These are phyloP conservation scores for Hordeum vulgare DNA, from an alignment of 176 grass and related monocot genomes.

Conservation along the genomic window DNA sequence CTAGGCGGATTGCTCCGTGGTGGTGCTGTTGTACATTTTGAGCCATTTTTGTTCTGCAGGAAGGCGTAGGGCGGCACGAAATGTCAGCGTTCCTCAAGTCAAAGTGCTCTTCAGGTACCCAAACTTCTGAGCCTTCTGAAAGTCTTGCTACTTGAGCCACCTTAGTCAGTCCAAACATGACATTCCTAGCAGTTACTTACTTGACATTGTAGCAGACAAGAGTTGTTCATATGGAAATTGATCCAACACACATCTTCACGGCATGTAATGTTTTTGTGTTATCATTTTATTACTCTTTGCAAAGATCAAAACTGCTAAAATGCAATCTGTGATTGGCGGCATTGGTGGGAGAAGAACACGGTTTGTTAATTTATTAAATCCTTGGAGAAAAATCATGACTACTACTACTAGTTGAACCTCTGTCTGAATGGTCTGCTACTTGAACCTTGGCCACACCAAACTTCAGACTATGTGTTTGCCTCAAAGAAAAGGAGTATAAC, in stretches of 20 bases:
- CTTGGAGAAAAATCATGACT: background rate
- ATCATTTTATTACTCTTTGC: background rate
- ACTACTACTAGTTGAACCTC: background rate
- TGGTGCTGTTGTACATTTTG: rapidly evolving
- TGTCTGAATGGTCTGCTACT: background rate
- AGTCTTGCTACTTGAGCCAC: too few species aligned
- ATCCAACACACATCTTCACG: background rate
- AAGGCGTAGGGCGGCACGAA: background rate
- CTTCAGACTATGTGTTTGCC: too few species aligned
- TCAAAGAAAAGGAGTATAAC: too few species aligned
- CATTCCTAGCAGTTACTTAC: too few species aligned
- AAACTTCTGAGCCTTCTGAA: background rate
- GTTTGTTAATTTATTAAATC: background rate
- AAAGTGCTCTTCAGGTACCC: slow-evolving; percentile 36
- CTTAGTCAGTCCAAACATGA: too few species aligned
- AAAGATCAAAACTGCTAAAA: background rate
- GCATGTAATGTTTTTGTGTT: background rate
- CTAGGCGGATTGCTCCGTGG: too few species aligned
- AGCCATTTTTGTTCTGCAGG: background rate
- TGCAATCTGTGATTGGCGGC: background rate
- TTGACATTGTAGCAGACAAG: background rate
- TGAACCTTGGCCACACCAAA: too few species aligned
- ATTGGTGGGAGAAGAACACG: background rate
- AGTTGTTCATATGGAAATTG: background rate
- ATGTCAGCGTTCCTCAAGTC: slow-evolving; percentile 49